Evolutionary conservation across 768 basidiomycete genomes (phyloP).

Genomic region (Dioszegia crocea): DNA sequence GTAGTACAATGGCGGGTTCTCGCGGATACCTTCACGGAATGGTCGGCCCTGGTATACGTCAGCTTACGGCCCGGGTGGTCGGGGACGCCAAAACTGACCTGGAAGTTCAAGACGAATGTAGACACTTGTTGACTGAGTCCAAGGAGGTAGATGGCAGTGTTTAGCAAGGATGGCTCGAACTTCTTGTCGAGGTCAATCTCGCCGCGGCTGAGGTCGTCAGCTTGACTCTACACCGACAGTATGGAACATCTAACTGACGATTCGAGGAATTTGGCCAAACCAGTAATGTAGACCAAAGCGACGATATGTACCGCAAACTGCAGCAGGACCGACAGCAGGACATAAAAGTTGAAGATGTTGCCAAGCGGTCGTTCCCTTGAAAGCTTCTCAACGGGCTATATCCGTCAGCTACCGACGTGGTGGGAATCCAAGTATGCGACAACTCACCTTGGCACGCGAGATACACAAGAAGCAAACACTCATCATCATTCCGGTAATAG

Average conservation of each 20-base stretch:
- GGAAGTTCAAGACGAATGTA: slow-evolving; percentile 97
- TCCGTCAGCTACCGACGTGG: background rate
- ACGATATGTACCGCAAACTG: slow-evolving; percentile 93
- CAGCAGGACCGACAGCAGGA: slow-evolving; percentile 79
- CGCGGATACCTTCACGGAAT: slow-evolving; percentile 95
- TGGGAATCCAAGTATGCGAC: background rate
- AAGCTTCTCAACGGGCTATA: slow-evolving; percentile 89
- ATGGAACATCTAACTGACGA: slow-evolving; percentile 51
- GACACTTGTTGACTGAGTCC: slow-evolving; percentile 97
- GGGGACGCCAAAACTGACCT: slow-evolving; percentile 53
- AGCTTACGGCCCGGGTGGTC: background rate
- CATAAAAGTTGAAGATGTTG: slow-evolving; percentile 96
- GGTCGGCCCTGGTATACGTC: slow-evolving; percentile 69
- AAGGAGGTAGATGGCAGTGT: slow-evolving; percentile 93
- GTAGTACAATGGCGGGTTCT: slow-evolving; percentile 89
- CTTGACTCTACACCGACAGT: background rate
- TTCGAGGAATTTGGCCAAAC: slow-evolving; percentile 71
- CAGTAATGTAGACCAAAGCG: slow-evolving; percentile 87
- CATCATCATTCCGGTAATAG: slow-evolving; percentile 94
- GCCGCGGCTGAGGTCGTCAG: background rate
- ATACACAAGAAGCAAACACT: slow-evolving; percentile 98
- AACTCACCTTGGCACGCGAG: slow-evolving; percentile 83
- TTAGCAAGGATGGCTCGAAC: slow-evolving; percentile 88
- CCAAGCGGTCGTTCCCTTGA: slow-evolving; percentile 87
- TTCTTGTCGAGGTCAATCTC: slow-evolving; percentile 87